Evolutionary conservation across 352 stramenopile species (phyloP), one percentile per base, ranked within the genome.

Genomic region (Hyaloperonospora brassicae): DNA sequence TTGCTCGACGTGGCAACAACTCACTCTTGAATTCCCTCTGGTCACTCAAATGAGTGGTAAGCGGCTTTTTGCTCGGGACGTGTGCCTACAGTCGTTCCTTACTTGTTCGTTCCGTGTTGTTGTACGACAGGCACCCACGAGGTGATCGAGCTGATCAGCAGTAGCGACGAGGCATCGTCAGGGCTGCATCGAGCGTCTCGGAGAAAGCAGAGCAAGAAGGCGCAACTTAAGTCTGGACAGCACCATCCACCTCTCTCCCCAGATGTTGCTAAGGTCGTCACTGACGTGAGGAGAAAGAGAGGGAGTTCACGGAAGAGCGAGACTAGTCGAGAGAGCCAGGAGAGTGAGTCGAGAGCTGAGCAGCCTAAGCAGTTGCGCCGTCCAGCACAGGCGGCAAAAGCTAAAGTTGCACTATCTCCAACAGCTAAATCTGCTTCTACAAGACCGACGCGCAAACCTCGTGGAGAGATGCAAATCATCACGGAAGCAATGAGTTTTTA

Each of bases 401-500:
- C 27, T 40, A 52, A 64, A 66, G 46, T 68, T 62, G 39, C 45
- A 41, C 27, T 31, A 49, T 17, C 17, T 17, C 42, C 24, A 11
- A 52, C n/a, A 50, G n/a, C n/a, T 49, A 50, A 25, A 38, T 31
- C 42, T 53, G 27, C 57, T 9, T 24, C 41, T 57, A 40, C 31
- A 2, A 36, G 48, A 31, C 41, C 17, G 46, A 39, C 41, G 22
- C 24, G 17, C 8, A 42, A 31, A 27, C 54, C 34, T 13, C 40
- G 44, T 41, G 53, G 47, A 41, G 52, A 56, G 41, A 68, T 56
- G 60, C 43, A 47, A 2, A 27, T 58, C 9, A 69, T 82, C 22
- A 66, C 57, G 7, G 68, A 84, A 50, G 61, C 53, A 1, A 71
- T 84, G 58, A 72, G 49, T 13, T 59, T 77, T 41, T 65, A 64